Percentiles rank a stretch among this genome's conserved stretches.
phyloP scores from a whole-genome alignment of 305 asterid genomes.

The Stenogyne calaminthoides region DNA sequence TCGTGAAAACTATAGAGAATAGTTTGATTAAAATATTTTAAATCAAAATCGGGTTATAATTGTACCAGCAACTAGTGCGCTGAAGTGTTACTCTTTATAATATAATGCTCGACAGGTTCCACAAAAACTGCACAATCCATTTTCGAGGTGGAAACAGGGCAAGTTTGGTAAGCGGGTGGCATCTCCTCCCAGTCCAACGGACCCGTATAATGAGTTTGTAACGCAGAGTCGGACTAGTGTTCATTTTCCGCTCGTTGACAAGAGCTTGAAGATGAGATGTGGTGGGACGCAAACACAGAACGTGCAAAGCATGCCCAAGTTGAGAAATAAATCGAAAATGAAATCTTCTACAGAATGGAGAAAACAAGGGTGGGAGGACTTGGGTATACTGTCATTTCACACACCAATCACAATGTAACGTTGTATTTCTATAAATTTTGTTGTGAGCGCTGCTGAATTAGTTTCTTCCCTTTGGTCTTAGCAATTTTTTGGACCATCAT shows the following conservation, averaged over 20 bases:
- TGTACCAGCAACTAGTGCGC: too few species aligned
- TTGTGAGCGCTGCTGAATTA: constrained; percentile 11
- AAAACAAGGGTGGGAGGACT: constrained; percentile 32
- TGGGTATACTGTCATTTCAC: constrained; percentile 70
- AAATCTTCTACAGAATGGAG: constrained; percentile 32
- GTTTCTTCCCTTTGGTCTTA: neutral
- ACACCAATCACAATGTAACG: constrained; percentile 43
- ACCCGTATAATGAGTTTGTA: constrained; percentile 22
- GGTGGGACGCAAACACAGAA: constrained; percentile 27
- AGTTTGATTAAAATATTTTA: too few species aligned
- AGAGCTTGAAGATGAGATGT: constrained; percentile 55
- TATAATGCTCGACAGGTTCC: constrained; percentile 59
- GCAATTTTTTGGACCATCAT: neutral
- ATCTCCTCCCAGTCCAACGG: constrained; percentile 16
- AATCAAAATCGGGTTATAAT: too few species aligned
- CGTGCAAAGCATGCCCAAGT: constrained; percentile 33
- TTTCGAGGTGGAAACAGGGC: constrained; percentile 50
- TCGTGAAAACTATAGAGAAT: too few species aligned
- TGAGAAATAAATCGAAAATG: constrained; percentile 39
- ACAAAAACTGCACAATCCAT: constrained; percentile 47
- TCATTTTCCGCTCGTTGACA: constrained; percentile 40
- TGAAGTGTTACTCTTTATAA: neutral
- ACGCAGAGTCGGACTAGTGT: constrained; percentile 34
- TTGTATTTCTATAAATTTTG: constrained; percentile 41
- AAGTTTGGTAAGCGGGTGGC: constrained; percentile 29